Evolutionary conservation across 106 monocot species (phyloP), one percentile per base, ranked within the genome.

Genomic region (Dendrobium nobile): DNA sequence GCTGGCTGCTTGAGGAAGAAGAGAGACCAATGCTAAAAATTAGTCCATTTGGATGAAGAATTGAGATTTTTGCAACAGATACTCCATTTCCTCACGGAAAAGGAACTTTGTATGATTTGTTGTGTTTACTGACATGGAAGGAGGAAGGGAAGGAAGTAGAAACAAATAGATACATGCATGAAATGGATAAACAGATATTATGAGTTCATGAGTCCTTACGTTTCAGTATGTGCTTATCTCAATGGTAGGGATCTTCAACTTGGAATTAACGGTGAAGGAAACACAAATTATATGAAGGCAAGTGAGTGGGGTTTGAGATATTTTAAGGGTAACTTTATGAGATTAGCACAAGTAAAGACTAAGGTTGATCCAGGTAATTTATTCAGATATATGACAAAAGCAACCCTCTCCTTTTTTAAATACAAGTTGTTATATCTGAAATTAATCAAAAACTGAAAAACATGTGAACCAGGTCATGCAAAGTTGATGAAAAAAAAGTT

Each of bases 171-270:
- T 80, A 84, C n/a, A 28, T 84, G 80, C n/a, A 28, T 84, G 80
- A 73, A 68, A 0, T 89, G 84, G 86, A 80, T 89, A 77, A 86
- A 73, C 26, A 74, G 31, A 41, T 7, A 87, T 40, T 83, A 87
- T 26, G 54, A 54, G 44, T 77, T 85, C 68, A 88, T 88, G 86
- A 27, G 79, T 31, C 88, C 90, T 37, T 82, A 78, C 37, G 89
- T 87, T 13, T 82, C 82, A 0, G n/a, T 86, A 51, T 82, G 72
- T 0, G 89, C 89, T 41, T 89, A 89, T 47, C 51, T 84, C 1
- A 89, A 89, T 77, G 84, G 82, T 43, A 86, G 74, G 37, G 89
- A 89, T 41, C 26, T 89, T 1, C 84, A 86, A 44, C 26, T 89
- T 58, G 89, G 89, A 4, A 79, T 54, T 26, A 84, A 81, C 9